Evolutionary conservation across 208 protist genomes (phyloP).

Genomic region (Kentomonas sorsogonicus): DNA sequence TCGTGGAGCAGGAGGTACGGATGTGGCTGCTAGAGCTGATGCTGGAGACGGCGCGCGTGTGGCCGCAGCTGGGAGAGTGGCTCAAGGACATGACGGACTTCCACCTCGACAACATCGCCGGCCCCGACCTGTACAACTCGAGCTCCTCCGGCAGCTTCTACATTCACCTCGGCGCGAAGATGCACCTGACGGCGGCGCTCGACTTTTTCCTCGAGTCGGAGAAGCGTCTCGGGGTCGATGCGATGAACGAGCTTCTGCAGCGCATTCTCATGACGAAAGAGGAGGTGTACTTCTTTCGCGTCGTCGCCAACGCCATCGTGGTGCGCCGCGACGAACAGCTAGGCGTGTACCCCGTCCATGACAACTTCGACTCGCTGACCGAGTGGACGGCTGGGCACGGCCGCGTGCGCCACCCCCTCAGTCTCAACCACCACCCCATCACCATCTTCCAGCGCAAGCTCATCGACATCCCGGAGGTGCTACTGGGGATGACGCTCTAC

Average conservation of each 20-base stretch:
- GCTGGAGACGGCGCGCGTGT: conserved; percentile 83
- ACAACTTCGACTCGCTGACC: conserved; percentile 77
- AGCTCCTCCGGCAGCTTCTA: conserved; percentile 83
- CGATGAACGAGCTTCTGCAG: conserved; percentile 39
- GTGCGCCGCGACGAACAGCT: conserved; percentile 57
- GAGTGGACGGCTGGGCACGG: conserved; percentile 65
- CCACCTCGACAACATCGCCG: conserved; percentile 79
- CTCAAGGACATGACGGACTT: conserved; percentile 66
- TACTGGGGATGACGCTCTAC: conserved; percentile 81
- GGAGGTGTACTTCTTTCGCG: conserved; percentile 56
- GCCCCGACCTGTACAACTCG: conserved; percentile 81
- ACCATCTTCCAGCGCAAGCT: conserved; percentile 81
- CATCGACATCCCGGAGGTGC: conserved; percentile 86
- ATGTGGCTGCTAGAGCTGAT: conserved; percentile 76
- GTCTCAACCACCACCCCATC: conserved; percentile 88
- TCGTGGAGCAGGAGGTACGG: conserved; percentile 46
- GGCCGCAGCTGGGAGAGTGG: conserved; percentile 83
- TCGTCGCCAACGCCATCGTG: conserved; percentile 45
- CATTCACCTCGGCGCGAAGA: conserved; percentile 80
- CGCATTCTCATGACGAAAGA: conserved; percentile 53
- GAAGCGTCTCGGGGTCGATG: conserved; percentile 35
- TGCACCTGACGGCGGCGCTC: conserved; percentile 59
- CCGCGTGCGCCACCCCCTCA: conserved; percentile 67
- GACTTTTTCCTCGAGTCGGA: conserved; percentile 45
- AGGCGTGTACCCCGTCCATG: conserved; percentile 82